Conservation (phyloP, 1,139 yeast species). For the Groenewaldozyma auringiensis region DNA sequence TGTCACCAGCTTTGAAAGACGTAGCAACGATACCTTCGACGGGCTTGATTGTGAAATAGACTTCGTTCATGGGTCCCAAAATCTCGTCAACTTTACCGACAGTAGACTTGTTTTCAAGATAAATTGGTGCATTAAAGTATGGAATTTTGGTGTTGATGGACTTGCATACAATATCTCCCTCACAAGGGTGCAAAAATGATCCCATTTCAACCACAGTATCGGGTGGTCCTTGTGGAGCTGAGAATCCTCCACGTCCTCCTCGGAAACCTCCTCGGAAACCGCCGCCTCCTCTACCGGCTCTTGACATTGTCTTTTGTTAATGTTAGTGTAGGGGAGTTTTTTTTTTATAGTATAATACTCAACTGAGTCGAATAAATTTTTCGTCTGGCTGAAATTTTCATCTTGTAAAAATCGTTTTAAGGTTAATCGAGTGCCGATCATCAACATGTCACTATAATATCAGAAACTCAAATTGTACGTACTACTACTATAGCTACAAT, state of each 20-base stretch:
- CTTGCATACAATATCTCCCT: slow-evolving; percentile 95
- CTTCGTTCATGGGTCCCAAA: slow-evolving; percentile 94
- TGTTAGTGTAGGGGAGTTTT: background rate
- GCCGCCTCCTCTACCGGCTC: slow-evolving; percentile 26
- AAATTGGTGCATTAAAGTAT: slow-evolving; percentile 97
- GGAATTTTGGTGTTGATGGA: slow-evolving; percentile 92
- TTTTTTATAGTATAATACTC: no score
- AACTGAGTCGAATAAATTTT: slow-evolving; percentile 1
- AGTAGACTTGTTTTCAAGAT: slow-evolving; percentile 83
- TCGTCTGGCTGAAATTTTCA: slow-evolving; percentile 4
- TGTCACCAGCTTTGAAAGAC: slow-evolving; percentile 91
- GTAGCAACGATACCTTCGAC: slow-evolving; percentile 92
- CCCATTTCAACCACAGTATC: slow-evolving; percentile 93
- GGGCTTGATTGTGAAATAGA: slow-evolving; percentile 91
- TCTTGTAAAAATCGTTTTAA: background rate
- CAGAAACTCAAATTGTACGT: no score
- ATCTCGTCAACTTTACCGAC: slow-evolving; percentile 98
- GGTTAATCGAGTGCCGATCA: slow-evolving; percentile 1
- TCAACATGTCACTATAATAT: background rate
- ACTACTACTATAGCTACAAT: no score
- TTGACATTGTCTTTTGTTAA: background rate
- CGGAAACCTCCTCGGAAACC: slow-evolving; percentile 22
- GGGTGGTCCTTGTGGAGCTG: slow-evolving; percentile 80
- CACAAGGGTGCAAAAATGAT: slow-evolving; percentile 81
- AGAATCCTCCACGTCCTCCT: slow-evolving; percentile 53